Evolutionary conservation across 2,329 filamentous ascomycete genomes (phyloP), one percentile per base, ranked within the genome.

Genomic region (Stagonosporopsis cucurbitacearum): DNA sequence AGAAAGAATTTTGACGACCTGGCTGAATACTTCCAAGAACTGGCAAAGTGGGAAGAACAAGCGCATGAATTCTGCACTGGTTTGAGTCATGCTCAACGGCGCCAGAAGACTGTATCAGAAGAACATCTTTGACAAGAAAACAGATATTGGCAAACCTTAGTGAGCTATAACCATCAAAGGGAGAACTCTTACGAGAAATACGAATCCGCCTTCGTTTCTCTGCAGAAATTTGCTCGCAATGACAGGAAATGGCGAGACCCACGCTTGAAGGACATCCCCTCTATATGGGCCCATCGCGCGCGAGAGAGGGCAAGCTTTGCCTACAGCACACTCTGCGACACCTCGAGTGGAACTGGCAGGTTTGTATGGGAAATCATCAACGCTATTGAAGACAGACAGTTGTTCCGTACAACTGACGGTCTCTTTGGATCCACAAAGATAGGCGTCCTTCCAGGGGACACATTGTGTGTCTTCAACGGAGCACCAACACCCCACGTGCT

Each of bases 401-500:
- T 41, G 7, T 41, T 41, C 39, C 15, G 13, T 6, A 41, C 23
- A 7, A 28, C 3, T 17, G 39, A 26, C 4, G 39, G 23, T 4
- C 8, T 9, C 4, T 17, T 26, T 2, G 39, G 39, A 13, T 9
- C 15, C 7, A 41, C 39, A 9, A 26, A 17, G 5, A 23, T 17
- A 17, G 22, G 13, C 17, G 39, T 26, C n/a, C 22, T 17, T 11
- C 11, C 36, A 4, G 45, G 55, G 4, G 55, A 58, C 40, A 7
- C 33, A 20, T 22, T 54, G 4, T 47, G 35, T 30, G 45, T 58
- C 4, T 50, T 58, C 20, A 46, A 50, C 19, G 30, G 22, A 17
- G 37, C 55, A 3, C 9, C 28, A 22, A 50, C 50, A 15, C 35
- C 50, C 9, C 50, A 58, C 39, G 46, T 58, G 2, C 7, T 50